phyloP scores from a whole-genome alignment of 345 rosid species.

The Gossypium thurberi region DNA sequence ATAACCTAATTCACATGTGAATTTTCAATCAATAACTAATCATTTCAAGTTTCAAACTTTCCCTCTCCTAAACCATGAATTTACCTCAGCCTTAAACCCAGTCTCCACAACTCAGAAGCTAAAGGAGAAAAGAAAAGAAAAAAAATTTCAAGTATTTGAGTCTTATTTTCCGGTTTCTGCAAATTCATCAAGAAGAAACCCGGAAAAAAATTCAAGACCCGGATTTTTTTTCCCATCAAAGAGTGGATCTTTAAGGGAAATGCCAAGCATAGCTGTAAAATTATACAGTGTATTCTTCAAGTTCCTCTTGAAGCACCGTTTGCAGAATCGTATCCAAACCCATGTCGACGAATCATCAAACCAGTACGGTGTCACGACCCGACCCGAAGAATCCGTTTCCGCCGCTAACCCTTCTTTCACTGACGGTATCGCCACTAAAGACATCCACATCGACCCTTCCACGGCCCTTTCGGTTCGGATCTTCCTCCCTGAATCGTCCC shows the following conservation, averaged over 20 bases:
- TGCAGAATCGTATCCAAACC: conserved; percentile 67
- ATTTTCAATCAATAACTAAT: not conserved
- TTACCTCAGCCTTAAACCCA: not conserved
- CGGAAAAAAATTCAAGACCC: not conserved
- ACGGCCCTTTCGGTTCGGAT: conserved; percentile 77
- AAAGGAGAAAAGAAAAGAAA: no score
- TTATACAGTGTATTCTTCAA: conserved; percentile 93
- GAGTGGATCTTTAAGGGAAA: conserved; percentile 17
- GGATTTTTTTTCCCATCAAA: not conserved
- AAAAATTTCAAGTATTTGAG: not conserved
- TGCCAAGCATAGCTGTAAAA: conserved; percentile 87
- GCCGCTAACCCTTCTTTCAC: conserved; percentile 77
- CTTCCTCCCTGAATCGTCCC: conserved; percentile 85
- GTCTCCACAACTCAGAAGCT: not conserved
- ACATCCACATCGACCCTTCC: conserved; percentile 87
- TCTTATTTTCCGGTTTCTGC: conserved; percentile 5
- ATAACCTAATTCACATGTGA: conserved; percentile 29
- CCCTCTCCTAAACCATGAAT: conserved; percentile 10
- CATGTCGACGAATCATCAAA: conserved; percentile 36
- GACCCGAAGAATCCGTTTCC: conserved; percentile 76
- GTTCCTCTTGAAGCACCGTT: conserved; percentile 69
- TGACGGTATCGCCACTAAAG: conserved; percentile 91
- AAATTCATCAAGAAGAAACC: not conserved
- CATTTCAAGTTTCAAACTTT: not conserved
- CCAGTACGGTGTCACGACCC: conserved; percentile 64